Evolutionary conservation across 352 stramenopile genomes (phyloP).

Genomic region (Nothophytophthora sp.): DNA sequence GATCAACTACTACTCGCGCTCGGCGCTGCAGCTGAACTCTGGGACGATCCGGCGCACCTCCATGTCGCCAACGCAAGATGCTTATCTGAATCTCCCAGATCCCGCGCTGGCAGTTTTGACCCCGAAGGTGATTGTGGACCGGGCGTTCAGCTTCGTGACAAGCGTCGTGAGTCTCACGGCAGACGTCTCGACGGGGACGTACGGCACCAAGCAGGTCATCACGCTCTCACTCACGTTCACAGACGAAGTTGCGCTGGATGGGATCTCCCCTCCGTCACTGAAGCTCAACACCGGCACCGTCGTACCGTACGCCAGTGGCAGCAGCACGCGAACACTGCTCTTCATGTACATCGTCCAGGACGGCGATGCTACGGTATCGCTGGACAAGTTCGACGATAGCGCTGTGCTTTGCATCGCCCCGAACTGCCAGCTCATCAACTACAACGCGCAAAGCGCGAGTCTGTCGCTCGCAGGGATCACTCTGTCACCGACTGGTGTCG

Average conservation of each 20-base stretch:
- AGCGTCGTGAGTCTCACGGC: conserved; percentile 45
- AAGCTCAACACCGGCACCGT: conserved; percentile 60
- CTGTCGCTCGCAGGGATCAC: conserved; percentile 43
- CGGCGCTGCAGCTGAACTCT: conserved; percentile 60
- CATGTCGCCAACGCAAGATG: conserved; percentile 48
- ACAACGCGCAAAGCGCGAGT: conserved; percentile 46
- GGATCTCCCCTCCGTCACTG: conserved; percentile 34
- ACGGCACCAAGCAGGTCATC: conserved; percentile 77
- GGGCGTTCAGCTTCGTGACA: conserved; percentile 35
- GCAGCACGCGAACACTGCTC: conserved; percentile 43
- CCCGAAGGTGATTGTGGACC: conserved; percentile 55
- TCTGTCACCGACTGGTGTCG: conserved; percentile 50
- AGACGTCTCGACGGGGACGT: conserved; percentile 51
- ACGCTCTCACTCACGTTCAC: conserved; percentile 69
- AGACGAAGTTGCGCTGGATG: conserved; percentile 68
- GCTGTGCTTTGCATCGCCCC: conserved; percentile 46
- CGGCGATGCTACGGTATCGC: conserved; percentile 33
- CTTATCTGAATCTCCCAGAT: conserved; percentile 48
- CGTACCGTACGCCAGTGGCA: conserved; percentile 64
- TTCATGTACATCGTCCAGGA: conserved; percentile 75
- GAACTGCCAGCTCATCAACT: conserved; percentile 67
- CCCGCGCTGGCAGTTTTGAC: conserved; percentile 40
- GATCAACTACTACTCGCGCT: conserved; percentile 55
- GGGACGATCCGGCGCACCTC: conserved; percentile 61
- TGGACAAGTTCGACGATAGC: conserved; percentile 64